Percentiles rank a stretch among this genome's conserved stretches.
These are phyloP conservation scores for Blastobotrys robertii DNA, from an alignment of 805 yeast genomes.

Conservation along the genomic window DNA sequence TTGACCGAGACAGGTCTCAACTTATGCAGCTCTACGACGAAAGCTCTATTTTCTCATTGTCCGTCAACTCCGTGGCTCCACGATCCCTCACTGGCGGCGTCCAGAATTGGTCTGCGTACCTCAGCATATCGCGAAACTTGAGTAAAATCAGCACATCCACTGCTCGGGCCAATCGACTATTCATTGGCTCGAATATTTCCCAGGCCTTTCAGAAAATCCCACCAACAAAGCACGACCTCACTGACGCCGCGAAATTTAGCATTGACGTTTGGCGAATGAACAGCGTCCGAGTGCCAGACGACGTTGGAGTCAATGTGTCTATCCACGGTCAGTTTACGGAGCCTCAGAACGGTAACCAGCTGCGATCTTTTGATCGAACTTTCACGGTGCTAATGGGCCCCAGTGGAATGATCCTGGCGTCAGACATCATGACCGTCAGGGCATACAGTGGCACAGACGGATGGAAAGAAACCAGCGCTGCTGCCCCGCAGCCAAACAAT, in stretches of 20 bases:
- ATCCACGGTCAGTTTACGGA: conserved; percentile 85
- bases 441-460: conserved; percentile 45
- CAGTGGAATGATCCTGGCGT: conserved; percentile 72
- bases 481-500: conserved; percentile 3
- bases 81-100: conserved; percentile 21
- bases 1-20: conserved; percentile 73
- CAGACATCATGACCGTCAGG: conserved; percentile 69
- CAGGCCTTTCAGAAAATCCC: conserved; percentile 62
- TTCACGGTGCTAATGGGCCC: conserved; percentile 66
- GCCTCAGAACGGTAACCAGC: conserved; percentile 22
- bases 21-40: conserved; percentile 65
- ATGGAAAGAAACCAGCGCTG: conserved; percentile 35
- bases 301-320: conserved; percentile 66
- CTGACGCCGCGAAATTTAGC: conserved; percentile 56
- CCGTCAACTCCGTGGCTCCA: conserved; percentile 66
- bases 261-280: conserved; percentile 53
- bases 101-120: conserved; percentile 34
- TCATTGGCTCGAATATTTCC: conserved; percentile 57
- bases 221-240: conserved; percentile 62
- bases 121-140: conserved; percentile 69
- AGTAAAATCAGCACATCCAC: conserved; percentile 45
- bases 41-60: conserved; percentile 76
- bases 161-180: conserved; percentile 45
- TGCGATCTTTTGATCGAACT: conserved; percentile 78
- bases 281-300: conserved; percentile 47